Evolutionary conservation across 768 basidiomycete genomes (phyloP).

Genomic region (Psilocybe tampanensis): DNA sequence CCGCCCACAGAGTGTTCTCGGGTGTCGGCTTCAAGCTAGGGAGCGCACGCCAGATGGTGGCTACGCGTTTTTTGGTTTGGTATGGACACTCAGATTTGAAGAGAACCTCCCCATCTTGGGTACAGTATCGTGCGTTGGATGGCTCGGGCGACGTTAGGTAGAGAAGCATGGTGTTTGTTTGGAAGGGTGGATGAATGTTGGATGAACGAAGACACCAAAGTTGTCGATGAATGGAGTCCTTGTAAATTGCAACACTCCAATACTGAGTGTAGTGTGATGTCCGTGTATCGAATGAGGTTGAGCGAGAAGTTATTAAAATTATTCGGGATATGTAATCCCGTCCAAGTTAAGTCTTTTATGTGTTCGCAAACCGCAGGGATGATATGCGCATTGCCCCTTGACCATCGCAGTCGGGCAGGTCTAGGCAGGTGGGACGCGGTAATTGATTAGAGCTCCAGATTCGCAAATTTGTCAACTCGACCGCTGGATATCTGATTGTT

Average conservation of each 20-base stretch:
- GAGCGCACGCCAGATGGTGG: slow-evolving; percentile 14
- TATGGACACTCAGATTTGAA: slow-evolving; percentile 18
- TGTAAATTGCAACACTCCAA: no score
- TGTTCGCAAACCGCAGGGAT: not conserved
- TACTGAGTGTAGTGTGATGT: no score
- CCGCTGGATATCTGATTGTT: no score
- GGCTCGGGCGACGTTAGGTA: slow-evolving; percentile 17
- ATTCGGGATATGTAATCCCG: no score
- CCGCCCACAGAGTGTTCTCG: slow-evolving; percentile 10
- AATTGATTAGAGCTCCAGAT: no score
- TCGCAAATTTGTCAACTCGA: no score
- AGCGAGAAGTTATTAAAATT: no score
- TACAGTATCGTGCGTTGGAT: slow-evolving; percentile 20
- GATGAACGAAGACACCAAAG: no score
- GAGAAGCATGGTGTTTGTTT: slow-evolving; percentile 13
- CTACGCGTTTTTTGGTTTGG: not conserved
- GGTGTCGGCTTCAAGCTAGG: slow-evolving; percentile 6
- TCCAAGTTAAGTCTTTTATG: not conserved
- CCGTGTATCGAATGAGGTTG: no score
- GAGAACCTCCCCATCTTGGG: slow-evolving; percentile 20
- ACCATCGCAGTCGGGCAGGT: not conserved
- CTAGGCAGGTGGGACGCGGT: no score
- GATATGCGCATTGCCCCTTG: not conserved
- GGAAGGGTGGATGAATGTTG: not conserved
- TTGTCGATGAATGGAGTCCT: no score